A percentile compares a stretch with the other conserved stretches of the same genome.
phyloP scores from a whole-genome alignment of 306 rosid genomes.

The Purshia tridentata region DNA sequence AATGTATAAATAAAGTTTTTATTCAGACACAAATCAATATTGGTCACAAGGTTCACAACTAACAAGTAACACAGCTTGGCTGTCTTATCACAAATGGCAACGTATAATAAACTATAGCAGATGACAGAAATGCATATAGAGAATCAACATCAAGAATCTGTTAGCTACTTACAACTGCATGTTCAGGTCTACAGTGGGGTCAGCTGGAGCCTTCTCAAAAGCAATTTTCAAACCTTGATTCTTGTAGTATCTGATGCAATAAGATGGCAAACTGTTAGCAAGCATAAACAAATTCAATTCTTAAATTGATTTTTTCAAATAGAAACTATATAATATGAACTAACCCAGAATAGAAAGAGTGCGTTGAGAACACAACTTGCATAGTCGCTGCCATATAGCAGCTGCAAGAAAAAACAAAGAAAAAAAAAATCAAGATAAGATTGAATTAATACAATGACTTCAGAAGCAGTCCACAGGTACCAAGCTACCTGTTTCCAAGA shows the following conservation, averaged over 20 bases:
- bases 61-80: not conserved
- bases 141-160: not conserved
- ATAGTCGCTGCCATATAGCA: conserved; percentile 95
- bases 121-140: not conserved
- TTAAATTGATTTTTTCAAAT: not conserved
- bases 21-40: not conserved
- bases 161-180: conserved; percentile 62
- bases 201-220: conserved; percentile 77
- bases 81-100: not conserved
- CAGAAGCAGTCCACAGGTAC: conserved; percentile 19
- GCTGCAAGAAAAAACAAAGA: conserved; percentile 61
- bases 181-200: conserved; percentile 90
- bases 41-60: not conserved
- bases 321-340: conserved; percentile 20
- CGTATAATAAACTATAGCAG: not conserved
- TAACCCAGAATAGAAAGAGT: conserved; percentile 62
- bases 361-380: conserved; percentile 85
- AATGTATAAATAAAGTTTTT: not conserved
- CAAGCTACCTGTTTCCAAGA: conserved; percentile 84
- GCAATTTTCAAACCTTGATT: conserved; percentile 56
- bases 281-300: conserved; percentile 15
- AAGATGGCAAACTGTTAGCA: conserved; percentile 3
- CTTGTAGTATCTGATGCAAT: conserved; percentile 51
- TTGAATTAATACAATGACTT: conserved; percentile 5
- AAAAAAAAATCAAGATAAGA: conserved; percentile 20